Percentiles rank a stretch among this genome's conserved stretches.
These are phyloP conservation scores for Cryomyces antarcticus DNA, from an alignment of 495 filamentous ascomycete species.

Conservation along the genomic window DNA sequence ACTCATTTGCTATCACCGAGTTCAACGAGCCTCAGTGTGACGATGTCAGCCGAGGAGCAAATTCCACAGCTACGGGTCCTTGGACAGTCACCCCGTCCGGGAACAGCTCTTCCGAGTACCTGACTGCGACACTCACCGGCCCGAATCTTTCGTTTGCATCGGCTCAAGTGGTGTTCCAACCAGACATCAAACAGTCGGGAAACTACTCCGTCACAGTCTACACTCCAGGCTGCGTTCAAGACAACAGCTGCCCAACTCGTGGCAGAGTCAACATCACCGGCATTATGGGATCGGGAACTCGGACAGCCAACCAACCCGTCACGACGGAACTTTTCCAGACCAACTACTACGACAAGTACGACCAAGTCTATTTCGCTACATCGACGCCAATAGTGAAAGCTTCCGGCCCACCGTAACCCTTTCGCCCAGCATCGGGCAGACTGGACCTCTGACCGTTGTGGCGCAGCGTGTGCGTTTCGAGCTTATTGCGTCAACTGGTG, in stretches of 20 bases:
- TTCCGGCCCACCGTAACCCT: constrained; percentile 75
- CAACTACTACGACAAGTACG: constrained; percentile 86
- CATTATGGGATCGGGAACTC: constrained; percentile 32
- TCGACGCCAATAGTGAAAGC: constrained; percentile 50
- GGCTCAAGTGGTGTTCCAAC: constrained; percentile 45
- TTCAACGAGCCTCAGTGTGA: constrained; percentile 82
- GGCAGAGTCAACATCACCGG: constrained; percentile 68
- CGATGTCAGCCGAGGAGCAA: constrained; percentile 36
- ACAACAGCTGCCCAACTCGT: constrained; percentile 51
- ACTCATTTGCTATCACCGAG: constrained; percentile 59
- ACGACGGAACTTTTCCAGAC: constrained; percentile 53
- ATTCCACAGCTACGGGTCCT: constrained; percentile 43
- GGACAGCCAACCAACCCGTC: constrained; percentile 16
- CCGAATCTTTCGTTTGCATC: constrained; percentile 21
- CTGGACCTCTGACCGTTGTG: constrained; percentile 48
- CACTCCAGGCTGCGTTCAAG: constrained; percentile 74
- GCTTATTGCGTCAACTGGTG: constrained; percentile 43
- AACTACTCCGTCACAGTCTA: constrained; percentile 77
- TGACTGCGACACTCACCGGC: constrained; percentile 41
- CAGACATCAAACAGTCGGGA: constrained; percentile 73
- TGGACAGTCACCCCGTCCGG: constrained; percentile 46
- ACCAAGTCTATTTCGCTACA: constrained; percentile 61
- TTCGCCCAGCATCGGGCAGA: constrained; percentile 43
- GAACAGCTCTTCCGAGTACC: constrained; percentile 49
- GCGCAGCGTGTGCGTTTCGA: constrained; percentile 71